Conservation (phyloP, 306 rosid genomes). For the Pueraria montana region DNA sequence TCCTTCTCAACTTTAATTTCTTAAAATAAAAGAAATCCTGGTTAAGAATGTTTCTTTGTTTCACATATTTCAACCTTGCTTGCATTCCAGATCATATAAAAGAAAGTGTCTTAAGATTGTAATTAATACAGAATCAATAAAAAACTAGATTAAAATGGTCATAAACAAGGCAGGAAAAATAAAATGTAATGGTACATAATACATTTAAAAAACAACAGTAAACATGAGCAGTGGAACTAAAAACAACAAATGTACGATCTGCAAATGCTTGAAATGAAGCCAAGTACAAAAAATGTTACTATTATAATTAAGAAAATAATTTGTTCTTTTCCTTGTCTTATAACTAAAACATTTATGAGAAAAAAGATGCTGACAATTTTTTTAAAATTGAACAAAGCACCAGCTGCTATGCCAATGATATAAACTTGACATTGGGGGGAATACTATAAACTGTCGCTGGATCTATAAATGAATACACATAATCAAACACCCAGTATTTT, state of each 20-base stretch:
- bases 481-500: conserved; percentile 6
- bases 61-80: conserved; percentile 32
- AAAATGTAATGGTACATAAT: conserved; percentile 7
- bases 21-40: conserved; percentile 36
- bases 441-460: conserved; percentile 2
- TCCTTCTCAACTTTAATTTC: conserved; percentile 45
- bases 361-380: conserved; percentile 1
- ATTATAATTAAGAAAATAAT: neutral
- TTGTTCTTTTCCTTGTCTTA: neutral
- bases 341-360: neutral
- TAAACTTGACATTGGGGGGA: conserved; percentile 12
- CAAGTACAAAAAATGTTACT: conserved; percentile 13
- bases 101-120: conserved; percentile 36
- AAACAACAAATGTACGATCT: conserved; percentile 6
- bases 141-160: conserved; percentile 6
- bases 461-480: conserved; percentile 19
- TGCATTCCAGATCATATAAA: conserved; percentile 36
- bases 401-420: conserved; percentile 29
- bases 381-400: conserved; percentile 18
- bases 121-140: conserved; percentile 36
- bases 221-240: conserved; percentile 22
- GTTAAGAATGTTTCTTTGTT: conserved; percentile 29
- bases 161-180: conserved; percentile 5
- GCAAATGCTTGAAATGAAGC: conserved; percentile 38
- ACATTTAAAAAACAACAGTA: neutral